phyloP scores from a whole-genome alignment of 2,329 filamentous ascomycete genomes.

The Byssothecium circinans region DNA sequence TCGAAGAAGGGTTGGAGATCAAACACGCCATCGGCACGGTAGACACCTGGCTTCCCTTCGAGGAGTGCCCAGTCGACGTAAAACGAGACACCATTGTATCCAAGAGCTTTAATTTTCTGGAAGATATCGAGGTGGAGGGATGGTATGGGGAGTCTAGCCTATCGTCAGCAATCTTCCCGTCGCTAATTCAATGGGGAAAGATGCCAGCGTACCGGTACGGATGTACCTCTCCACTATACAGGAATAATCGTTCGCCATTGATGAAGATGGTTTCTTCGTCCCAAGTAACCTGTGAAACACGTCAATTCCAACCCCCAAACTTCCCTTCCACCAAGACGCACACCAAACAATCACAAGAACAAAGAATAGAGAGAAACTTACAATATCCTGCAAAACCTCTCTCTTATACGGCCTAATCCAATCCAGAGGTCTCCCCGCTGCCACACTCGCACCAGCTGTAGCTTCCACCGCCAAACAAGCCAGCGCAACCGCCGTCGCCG shows the following conservation, averaged over 20 bases:
- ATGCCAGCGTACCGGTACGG: slow-evolving; percentile 56
- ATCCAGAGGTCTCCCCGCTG: slow-evolving; percentile 54
- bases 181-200: slow-evolving; percentile 1
- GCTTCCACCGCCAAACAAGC: slow-evolving; percentile 49
- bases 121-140: slow-evolving; percentile 71
- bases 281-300: slow-evolving; percentile 60
- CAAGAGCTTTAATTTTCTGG: slow-evolving; percentile 79
- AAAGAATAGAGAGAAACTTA: slow-evolving; percentile 36
- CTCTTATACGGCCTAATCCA: slow-evolving; percentile 55
- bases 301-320: background rate
- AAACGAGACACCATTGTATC: slow-evolving; percentile 78
- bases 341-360: background rate
- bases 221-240: slow-evolving; percentile 75
- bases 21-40: slow-evolving; percentile 71
- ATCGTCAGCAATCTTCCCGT: slow-evolving; percentile 7
- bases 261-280: slow-evolving; percentile 72
- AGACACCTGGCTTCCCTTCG: slow-evolving; percentile 71
- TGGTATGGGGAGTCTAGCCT: slow-evolving; percentile 59
- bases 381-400: slow-evolving; percentile 58
- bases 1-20: slow-evolving; percentile 74
- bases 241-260: slow-evolving; percentile 67
- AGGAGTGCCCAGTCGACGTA: slow-evolving; percentile 78
- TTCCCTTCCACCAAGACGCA: background rate
- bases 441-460: slow-evolving; percentile 50
- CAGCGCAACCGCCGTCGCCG: slow-evolving; percentile 29